Percentiles rank a stretch among this genome's conserved stretches.
These are phyloP conservation scores for Sabuloglossum arenarium DNA, from an alignment of 495 filamentous ascomycete genomes.

Conservation along the genomic window DNA sequence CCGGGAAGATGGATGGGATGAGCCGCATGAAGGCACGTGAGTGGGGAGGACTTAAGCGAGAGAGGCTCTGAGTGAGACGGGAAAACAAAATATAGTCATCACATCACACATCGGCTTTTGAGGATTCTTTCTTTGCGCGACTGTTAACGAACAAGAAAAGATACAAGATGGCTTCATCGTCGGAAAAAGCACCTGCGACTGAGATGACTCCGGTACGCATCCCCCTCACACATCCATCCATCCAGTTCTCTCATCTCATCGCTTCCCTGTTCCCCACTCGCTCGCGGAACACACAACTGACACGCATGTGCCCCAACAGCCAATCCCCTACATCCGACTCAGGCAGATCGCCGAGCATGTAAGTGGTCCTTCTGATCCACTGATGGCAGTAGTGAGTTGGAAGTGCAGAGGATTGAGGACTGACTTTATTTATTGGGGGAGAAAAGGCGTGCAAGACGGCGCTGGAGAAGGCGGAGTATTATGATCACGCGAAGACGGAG, in stretches of 20 bases:
- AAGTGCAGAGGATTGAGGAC: not conserved
- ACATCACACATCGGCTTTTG: too few species aligned
- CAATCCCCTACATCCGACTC: slow-evolving; percentile 52
- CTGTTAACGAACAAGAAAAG: too few species aligned
- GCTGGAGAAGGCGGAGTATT: slow-evolving; percentile 45
- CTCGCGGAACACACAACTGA: not conserved
- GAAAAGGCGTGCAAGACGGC: slow-evolving; percentile 61
- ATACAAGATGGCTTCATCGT: not conserved
- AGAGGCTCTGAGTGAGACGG: not conserved
- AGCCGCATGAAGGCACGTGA: too few species aligned
- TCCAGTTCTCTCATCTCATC: not conserved
- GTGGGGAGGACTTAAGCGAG: not conserved
- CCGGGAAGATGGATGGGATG: too few species aligned
- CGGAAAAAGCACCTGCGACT: not conserved
- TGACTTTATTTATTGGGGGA: not conserved
- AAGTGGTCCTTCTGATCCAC: slow-evolving; percentile 16
- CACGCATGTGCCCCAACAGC: slow-evolving; percentile 25
- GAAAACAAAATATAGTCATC: not conserved
- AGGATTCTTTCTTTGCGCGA: too few species aligned
- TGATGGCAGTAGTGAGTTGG: not conserved
- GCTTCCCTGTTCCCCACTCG: not conserved
- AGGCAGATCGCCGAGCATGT: slow-evolving; percentile 71
- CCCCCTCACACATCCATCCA: not conserved
- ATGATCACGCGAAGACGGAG: slow-evolving; percentile 62
- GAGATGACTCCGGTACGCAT: not conserved